A percentile compares a stretch with the other conserved stretches of the same genome.
Evolutionary conservation across 208 protist genomes (phyloP).

Genomic region (Leishmania lainsoni): DNA sequence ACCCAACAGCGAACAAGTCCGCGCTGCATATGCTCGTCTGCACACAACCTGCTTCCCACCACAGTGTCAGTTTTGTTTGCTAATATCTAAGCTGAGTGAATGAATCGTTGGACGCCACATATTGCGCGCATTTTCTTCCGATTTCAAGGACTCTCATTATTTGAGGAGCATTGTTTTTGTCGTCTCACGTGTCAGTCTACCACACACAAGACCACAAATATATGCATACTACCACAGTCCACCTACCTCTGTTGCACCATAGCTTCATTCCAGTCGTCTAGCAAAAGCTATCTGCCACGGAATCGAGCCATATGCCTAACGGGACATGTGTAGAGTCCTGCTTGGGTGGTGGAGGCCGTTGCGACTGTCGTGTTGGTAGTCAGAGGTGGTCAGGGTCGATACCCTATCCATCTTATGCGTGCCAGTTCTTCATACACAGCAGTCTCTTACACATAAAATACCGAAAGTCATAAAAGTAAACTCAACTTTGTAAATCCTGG

Average conservation of each 20-base stretch:
- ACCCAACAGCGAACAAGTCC: not conserved
- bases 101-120: not conserved
- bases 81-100: not conserved
- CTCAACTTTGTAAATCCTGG: not conserved
- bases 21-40: not conserved
- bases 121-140: not conserved
- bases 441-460: not conserved
- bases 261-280: not conserved
- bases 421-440: not conserved
- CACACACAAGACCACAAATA: not conserved
- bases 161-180: not conserved
- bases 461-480: not conserved
- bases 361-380: not conserved
- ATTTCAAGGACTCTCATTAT: not conserved
- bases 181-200: not conserved
- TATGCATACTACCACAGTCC: not conserved
- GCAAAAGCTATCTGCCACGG: not conserved
- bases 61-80: not conserved
- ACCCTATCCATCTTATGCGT: not conserved
- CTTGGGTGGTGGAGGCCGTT: not conserved
- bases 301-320: not conserved
- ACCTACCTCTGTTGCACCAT: not conserved
- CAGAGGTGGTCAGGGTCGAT: not conserved
- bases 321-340: not conserved
- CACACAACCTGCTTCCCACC: not conserved